A percentile compares a stretch with the other conserved stretches of the same genome.
phyloP scores from a whole-genome alignment of 352 stramenopile species.

The Pythium volutum region DNA sequence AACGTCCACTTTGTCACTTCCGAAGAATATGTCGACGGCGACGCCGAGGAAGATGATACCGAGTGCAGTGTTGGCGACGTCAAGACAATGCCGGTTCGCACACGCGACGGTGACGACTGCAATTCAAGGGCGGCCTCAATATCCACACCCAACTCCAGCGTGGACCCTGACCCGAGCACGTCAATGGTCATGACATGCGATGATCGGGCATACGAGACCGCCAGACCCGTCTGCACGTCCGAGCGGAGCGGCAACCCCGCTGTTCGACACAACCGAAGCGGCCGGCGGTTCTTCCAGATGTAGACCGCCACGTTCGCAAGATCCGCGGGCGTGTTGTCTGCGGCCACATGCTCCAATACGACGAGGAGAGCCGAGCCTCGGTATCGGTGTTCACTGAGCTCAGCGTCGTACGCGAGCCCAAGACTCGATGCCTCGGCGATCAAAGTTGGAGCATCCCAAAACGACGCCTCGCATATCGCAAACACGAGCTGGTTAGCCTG shows the following conservation, averaged over 20 bases:
- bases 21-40: not conserved
- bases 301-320: slow-evolving; percentile 22
- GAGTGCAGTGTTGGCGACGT: slow-evolving; percentile 1
- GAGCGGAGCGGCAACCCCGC: slow-evolving; percentile 5
- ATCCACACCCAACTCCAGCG: slow-evolving; percentile 22
- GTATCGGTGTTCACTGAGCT: slow-evolving; percentile 13
- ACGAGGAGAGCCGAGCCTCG: slow-evolving; percentile 20
- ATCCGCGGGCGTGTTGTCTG: not conserved
- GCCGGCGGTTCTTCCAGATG: slow-evolving; percentile 24
- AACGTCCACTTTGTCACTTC: slow-evolving; percentile 23
- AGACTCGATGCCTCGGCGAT: slow-evolving; percentile 33
- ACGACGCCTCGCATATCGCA: slow-evolving; percentile 63
- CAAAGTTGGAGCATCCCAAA: slow-evolving; percentile 61
- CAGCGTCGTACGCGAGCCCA: not conserved
- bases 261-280: slow-evolving; percentile 19
- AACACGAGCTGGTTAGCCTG: slow-evolving; percentile 37
- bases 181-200: slow-evolving; percentile 15
- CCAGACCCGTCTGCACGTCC: slow-evolving; percentile 4
- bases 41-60: not conserved
- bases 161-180: slow-evolving; percentile 12
- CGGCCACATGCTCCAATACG: slow-evolving; percentile 6
- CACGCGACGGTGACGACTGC: slow-evolving; percentile 1
- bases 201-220: slow-evolving; percentile 10
- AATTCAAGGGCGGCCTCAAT: slow-evolving; percentile 20
- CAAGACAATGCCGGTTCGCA: slow-evolving; percentile 19